Evolutionary conservation across 2,329 filamentous ascomycete species (phyloP).

Genomic region (Diaporthe humulicola): DNA sequence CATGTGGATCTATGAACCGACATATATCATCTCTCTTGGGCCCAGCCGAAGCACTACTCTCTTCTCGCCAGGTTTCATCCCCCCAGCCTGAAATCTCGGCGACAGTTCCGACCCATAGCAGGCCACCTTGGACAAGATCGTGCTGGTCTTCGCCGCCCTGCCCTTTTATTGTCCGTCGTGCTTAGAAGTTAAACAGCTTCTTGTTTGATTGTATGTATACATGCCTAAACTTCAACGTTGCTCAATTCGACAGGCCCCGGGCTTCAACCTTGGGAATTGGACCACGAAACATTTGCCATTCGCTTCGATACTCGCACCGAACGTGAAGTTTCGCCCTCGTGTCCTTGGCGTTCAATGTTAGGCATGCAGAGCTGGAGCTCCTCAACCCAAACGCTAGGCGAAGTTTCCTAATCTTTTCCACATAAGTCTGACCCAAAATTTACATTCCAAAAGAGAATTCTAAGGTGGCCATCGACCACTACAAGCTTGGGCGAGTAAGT

Average conservation of each 20-base stretch:
- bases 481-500: neutral
- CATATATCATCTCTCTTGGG: slow-evolving; percentile 4
- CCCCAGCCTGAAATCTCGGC: slow-evolving; percentile 10
- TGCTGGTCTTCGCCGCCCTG: neutral
- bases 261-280: no score
- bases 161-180: neutral
- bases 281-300: neutral
- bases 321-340: neutral
- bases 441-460: neutral
- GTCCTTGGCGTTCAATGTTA: neutral
- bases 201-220: neutral
- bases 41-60: slow-evolving; percentile 18
- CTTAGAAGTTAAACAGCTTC: neutral
- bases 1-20: slow-evolving; percentile 1
- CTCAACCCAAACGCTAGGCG: neutral
- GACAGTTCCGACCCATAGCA: neutral
- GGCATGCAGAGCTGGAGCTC: neutral
- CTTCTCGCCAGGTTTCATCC: slow-evolving; percentile 15
- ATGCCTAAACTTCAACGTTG: neutral
- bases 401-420: neutral
- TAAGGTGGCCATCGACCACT: neutral
- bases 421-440: neutral
- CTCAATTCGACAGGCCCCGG: neutral
- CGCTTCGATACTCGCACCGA: no score
- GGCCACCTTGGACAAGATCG: neutral